Conservation (phyloP, 2,329 filamentous ascomycete genomes). For the Monilinia fructicola region DNA sequence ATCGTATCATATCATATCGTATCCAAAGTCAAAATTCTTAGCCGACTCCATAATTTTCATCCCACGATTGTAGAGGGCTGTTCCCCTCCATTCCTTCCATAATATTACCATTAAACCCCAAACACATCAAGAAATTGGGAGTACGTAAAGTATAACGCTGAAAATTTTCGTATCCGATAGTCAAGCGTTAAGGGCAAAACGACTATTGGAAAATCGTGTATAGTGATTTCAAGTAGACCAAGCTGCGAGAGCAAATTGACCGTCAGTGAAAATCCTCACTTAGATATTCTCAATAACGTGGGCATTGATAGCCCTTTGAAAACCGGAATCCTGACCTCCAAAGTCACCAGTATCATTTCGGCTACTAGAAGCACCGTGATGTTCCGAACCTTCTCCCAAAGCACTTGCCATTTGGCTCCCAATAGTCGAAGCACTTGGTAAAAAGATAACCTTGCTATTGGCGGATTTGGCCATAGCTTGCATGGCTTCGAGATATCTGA, state of each 20-base stretch:
- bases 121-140: not conserved
- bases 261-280: conserved; percentile 32
- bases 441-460: conserved; percentile 83
- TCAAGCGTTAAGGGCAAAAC: not conserved
- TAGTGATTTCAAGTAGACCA: conserved; percentile 35
- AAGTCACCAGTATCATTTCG: conserved; percentile 48
- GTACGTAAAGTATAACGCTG: conserved; percentile 6
- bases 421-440: conserved; percentile 59
- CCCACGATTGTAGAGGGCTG: not conserved
- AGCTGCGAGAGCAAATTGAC: conserved; percentile 33
- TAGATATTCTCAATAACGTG: conserved; percentile 84
- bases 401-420: conserved; percentile 58
- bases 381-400: conserved; percentile 55
- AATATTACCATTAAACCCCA: not conserved
- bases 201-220: not conserved
- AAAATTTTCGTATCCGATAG: not conserved
- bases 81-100: not conserved
- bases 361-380: conserved; percentile 46
- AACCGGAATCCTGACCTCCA: conserved; percentile 56
- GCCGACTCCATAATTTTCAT: not conserved
- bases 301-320: conserved; percentile 80
- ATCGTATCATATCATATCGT: not conserved
- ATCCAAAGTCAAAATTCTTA: not conserved
- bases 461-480: conserved; percentile 96
- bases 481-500: conserved; percentile 97